Percentiles rank a stretch among this genome's conserved stretches.
These are phyloP conservation scores for Salix suchowensis DNA, from an alignment of 345 rosid genomes.

Conservation along the genomic window DNA sequence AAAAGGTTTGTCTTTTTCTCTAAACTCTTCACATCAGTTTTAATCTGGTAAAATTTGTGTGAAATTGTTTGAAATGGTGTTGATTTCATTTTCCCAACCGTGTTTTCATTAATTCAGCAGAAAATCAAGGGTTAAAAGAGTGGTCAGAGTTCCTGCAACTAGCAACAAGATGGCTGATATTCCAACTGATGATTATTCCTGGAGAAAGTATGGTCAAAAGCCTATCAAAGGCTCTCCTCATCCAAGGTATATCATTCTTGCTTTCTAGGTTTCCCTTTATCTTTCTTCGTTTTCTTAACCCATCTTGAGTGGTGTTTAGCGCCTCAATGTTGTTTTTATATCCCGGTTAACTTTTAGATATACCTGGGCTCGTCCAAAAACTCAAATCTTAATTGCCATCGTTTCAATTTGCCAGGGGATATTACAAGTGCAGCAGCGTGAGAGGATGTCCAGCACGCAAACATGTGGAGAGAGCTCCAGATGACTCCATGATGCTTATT, in stretches of 20 bases:
- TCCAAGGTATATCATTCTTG: constrained; percentile 52
- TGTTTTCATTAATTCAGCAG: constrained; percentile 26
- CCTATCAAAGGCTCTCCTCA: constrained; percentile 99
- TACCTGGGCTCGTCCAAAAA: not conserved
- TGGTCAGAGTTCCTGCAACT: constrained; percentile 72
- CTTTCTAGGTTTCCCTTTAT: not conserved
- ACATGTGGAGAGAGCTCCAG: constrained; percentile 83
- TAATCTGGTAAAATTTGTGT: not conserved
- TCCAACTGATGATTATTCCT: constrained; percentile 80
- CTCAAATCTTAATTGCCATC: not conserved
- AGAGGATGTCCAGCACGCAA: constrained; percentile 91
- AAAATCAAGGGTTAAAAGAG: constrained; percentile 67
- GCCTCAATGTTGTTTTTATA: not conserved
- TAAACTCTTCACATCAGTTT: not conserved
- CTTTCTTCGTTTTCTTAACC: not conserved
- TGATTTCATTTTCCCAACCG: not conserved
- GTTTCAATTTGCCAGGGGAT: constrained; percentile 51
- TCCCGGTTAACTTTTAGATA: not conserved
- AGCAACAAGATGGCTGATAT: constrained; percentile 86
- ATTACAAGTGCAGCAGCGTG: constrained; percentile 88
- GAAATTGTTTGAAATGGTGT: not conserved
- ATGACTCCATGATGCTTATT: constrained; percentile 70
- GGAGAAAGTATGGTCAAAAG: constrained; percentile 98
- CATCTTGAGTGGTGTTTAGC: not conserved
- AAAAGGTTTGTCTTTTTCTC: constrained; percentile 48